Conservation (phyloP, 495 filamentous ascomycete species). For the Annulohypoxylon bovei region DNA sequence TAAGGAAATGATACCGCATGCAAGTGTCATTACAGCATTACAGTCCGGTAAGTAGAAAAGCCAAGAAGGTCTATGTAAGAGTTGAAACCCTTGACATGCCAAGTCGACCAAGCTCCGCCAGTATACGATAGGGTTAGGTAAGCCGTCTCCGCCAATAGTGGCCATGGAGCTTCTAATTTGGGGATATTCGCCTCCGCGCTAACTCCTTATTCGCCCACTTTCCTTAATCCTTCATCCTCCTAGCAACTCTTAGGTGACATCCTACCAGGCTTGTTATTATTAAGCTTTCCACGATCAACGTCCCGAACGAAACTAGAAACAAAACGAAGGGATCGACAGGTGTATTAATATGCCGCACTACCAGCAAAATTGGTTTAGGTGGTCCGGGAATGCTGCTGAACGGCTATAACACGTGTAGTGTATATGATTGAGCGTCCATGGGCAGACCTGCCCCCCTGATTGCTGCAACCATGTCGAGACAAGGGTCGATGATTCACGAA, state of each 20-base stretch:
- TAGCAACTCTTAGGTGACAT: slow-evolving; percentile 19
- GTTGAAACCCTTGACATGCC: slow-evolving; percentile 16
- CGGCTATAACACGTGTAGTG: slow-evolving; percentile 22
- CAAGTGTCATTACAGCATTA: slow-evolving; percentile 20
- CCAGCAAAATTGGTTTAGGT: slow-evolving; percentile 23
- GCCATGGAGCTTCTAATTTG: slow-evolving; percentile 10
- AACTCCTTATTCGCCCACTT: slow-evolving; percentile 20
- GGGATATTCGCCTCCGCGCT: slow-evolving; percentile 14
- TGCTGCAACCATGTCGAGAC: slow-evolving; percentile 17
- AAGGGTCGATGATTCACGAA: slow-evolving; percentile 28
- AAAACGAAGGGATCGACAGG: slow-evolving; percentile 1
- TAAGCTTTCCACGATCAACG: slow-evolving; percentile 16
- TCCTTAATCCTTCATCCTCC: slow-evolving; percentile 35
- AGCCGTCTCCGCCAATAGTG: slow-evolving; percentile 20
- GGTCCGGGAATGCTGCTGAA: slow-evolving; percentile 4
- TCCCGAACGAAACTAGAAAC: slow-evolving; percentile 1
- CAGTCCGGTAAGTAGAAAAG: slow-evolving; percentile 12
- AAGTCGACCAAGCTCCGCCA: not conserved
- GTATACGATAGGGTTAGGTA: slow-evolving; percentile 33
- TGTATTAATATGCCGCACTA: slow-evolving; percentile 32
- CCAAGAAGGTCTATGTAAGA: slow-evolving; percentile 10
- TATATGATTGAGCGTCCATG: slow-evolving; percentile 17
- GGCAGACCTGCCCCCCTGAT: slow-evolving; percentile 17
- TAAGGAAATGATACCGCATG: slow-evolving; percentile 19
- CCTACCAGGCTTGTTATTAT: slow-evolving; percentile 18